These are phyloP conservation scores for Apiotrichum domesticum DNA, from an alignment of 1,284 basidiomycete genomes.

Conservation along the genomic window DNA sequence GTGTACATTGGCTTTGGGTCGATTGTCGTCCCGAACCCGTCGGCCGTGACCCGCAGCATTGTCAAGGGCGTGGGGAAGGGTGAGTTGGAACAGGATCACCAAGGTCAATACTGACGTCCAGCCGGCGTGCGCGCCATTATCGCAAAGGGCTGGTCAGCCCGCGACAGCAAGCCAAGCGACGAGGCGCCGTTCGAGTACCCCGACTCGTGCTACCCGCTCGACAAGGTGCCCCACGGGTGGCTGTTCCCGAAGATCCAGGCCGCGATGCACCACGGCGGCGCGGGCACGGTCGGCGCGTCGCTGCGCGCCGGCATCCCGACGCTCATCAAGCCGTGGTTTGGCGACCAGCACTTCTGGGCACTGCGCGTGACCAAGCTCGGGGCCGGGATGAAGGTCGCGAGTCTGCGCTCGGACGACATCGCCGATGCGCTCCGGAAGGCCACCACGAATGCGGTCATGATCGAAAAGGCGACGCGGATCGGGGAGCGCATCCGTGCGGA, in stretches of 20 bases:
- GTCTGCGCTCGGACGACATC: constrained; percentile 53
- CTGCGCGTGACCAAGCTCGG: constrained; percentile 59
- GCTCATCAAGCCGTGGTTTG: constrained; percentile 66
- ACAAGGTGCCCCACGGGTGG: constrained; percentile 75
- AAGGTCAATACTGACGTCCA: constrained; percentile 21
- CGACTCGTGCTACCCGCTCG: constrained; percentile 48
- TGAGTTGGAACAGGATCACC: constrained; percentile 27
- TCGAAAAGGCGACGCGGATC: constrained; percentile 58
- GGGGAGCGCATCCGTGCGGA: constrained; percentile 59
- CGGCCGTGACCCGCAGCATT: constrained; percentile 59
- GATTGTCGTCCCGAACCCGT: constrained; percentile 66
- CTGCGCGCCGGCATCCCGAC: constrained; percentile 67
- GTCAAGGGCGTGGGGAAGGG: constrained; percentile 61
- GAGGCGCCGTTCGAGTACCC: constrained; percentile 48
- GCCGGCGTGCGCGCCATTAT: constrained; percentile 65
- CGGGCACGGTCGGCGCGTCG: constrained; percentile 64
- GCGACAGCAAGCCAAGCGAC: constrained; percentile 47
- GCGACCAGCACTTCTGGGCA: constrained; percentile 68
- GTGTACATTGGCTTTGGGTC: constrained; percentile 69
- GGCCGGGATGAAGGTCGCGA: constrained; percentile 53
- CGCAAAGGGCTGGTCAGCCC: constrained; percentile 68
- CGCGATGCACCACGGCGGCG: constrained; percentile 65
- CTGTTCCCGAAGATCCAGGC: constrained; percentile 58
- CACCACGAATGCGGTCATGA: constrained; percentile 56
- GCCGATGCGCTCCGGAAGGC: constrained; percentile 55